A percentile compares a stretch with the other conserved stretches of the same genome.
Evolutionary conservation across 805 yeast species (phyloP).

Genomic region (Ogataea wickerhamii): DNA sequence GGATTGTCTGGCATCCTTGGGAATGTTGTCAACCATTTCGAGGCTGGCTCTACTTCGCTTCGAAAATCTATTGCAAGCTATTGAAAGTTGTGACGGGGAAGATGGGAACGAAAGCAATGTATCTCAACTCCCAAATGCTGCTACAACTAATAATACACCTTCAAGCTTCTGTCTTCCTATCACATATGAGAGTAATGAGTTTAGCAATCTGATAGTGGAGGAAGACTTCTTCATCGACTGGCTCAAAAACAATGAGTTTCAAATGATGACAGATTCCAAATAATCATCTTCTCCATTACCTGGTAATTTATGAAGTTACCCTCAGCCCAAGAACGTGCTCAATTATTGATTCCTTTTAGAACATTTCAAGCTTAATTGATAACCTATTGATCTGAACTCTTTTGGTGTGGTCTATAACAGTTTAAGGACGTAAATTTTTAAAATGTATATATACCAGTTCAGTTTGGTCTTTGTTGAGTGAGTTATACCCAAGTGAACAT

Average conservation of each 20-base stretch:
- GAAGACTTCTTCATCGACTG: conserved; percentile 10
- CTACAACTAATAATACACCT: too few species aligned
- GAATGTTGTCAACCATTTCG: conserved; percentile 2
- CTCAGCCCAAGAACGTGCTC: neutral
- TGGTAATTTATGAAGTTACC: too few species aligned
- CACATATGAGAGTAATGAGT: conserved; percentile 5
- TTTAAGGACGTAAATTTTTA: too few species aligned
- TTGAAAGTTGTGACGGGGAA: conserved; percentile 1
- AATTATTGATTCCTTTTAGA: too few species aligned
- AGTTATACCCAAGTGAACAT: too few species aligned
- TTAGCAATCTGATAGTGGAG: neutral
- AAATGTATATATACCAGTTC: too few species aligned
- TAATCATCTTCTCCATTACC: neutral
- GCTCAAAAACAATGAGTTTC: conserved; percentile 7
- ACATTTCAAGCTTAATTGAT: too few species aligned
- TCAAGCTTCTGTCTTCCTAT: too few species aligned
- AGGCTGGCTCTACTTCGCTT: conserved; percentile 6
- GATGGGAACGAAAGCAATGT: conserved; percentile 1
- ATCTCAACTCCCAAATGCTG: too few species aligned
- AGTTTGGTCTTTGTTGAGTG: too few species aligned
- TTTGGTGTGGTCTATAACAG: too few species aligned
- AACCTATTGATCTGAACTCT: too few species aligned
- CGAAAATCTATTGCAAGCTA: conserved; percentile 2
- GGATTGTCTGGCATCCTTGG: conserved; percentile 2
- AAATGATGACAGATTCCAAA: conserved; percentile 1